Conservation (phyloP, 1,284 basidiomycete species). For the Ustilago curta region DNA sequence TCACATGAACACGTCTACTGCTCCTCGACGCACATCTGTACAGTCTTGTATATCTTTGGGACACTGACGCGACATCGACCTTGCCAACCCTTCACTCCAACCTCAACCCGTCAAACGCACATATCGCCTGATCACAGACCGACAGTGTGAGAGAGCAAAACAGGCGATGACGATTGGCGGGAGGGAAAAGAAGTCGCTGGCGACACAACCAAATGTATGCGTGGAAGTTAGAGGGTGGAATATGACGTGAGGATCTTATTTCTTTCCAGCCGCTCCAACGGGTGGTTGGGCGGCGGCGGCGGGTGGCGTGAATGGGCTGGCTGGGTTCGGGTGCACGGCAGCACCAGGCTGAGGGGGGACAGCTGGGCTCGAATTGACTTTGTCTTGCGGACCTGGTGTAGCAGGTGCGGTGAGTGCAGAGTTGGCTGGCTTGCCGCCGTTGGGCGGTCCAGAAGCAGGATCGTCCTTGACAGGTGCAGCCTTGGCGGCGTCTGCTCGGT, state of each 20-base stretch:
- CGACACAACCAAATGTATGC: neutral
- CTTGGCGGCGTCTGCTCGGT: neutral
- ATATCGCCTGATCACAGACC: constrained; percentile 27
- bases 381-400: neutral
- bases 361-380: neutral
- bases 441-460: neutral
- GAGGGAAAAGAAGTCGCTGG: neutral
- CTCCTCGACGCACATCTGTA: neutral
- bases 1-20: too few relatives aligned
- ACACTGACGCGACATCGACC: too few relatives aligned
- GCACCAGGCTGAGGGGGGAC: neutral
- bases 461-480: neutral
- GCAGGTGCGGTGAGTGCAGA: neutral
- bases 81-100: neutral
- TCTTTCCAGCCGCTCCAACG: too few relatives aligned
- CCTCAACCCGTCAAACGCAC: constrained; percentile 21
- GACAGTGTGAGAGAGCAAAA: too few relatives aligned
- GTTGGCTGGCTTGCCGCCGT: neutral
- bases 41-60: neutral
- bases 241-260: too few relatives aligned
- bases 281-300: too few relatives aligned
- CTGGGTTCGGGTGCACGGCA: neutral
- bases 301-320: too few relatives aligned
- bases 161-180: neutral
- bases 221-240: neutral